Evolutionary conservation across 2,329 filamentous ascomycete genomes (phyloP), one percentile per base, ranked within the genome.

Genomic region (Coniochaeta hoffmannii): DNA sequence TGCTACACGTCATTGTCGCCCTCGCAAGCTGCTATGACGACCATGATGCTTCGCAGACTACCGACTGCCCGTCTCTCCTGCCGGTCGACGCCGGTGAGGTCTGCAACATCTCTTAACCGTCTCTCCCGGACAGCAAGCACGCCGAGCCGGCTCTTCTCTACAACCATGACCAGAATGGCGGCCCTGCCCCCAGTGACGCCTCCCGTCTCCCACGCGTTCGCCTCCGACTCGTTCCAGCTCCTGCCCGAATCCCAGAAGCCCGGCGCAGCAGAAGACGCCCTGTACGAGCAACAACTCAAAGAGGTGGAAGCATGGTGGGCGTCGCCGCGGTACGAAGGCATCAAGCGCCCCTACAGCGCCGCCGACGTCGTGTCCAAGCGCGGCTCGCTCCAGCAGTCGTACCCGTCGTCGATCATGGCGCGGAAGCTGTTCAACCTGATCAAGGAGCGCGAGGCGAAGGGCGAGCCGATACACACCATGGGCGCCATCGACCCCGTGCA

Each of bases 401-500:
- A 97, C 63, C 89, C 94, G 1, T 96, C 91, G 73, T 97, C 91
- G 14, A 75, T 96, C 59, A 97, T 96, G 89, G 94, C 93, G 0
- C 81, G 90, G 66, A 97, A 99, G 74, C 81, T 99, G 5, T 99
- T 96, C 74, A 87, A 95, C 69, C 73, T 97, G 62, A 77, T 99
- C 55, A 86, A 88, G 61, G 86, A 95, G 72, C 81, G 89, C 60
- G 82, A 84, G 49, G 82, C 87, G 36, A 83, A 87, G 64, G 90
- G 90, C 59, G 81, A 96, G 70, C 94, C 94, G 19, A 89, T 97
- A 58, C 93, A 97, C 71, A 97, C 94, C 15, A 92, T 99, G 88
- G 94, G 94, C 63, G 94, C 92, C 58, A 95, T 99, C 72, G 94
- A 99, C 68, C 94, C 94, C n/a, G 86, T 97, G 11, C 94, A 99